Base-by-base conservation (phyloP, 2,329 filamentous ascomycete species). In the Aureobasidium subglaciale region DNA sequence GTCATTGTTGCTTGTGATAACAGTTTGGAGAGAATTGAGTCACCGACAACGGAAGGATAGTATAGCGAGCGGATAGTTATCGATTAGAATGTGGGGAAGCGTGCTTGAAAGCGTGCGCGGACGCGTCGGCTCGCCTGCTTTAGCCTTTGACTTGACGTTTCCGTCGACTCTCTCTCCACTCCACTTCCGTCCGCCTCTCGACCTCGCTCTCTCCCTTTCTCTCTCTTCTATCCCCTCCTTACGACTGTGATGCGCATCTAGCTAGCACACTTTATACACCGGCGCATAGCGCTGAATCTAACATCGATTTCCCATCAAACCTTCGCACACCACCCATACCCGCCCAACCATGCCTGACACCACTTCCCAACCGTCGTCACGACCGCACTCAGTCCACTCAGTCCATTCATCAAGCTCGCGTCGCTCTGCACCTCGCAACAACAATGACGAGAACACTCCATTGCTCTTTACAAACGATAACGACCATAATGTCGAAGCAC, bases 361-460 rank as follows among this genome's bases (percentile, higher is more conserved):
- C 15, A 27, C 30, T 16, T 30, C 48, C 6, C 48, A 30, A 32
- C 25, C 68, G 40, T 69, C 66, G 59, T 67, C 67, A 56, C 67
- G 68, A 56, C 70, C 70, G 56, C 67, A 64, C 58, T 72, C 70
- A 30, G 37, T 69, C 5, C 34, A 52, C n/a, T 50, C 46, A 16
- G 37, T 69, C 7, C 34, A 24, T 22, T 50, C 43, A 41, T 41
- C 37, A 41, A 9, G 37, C 20, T 66, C 64, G 49, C 64, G 58
- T 56, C 70, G 68, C 45, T 59, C 63, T 22, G 64, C 58, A 25
- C 69, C 67, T 32, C 63, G 67, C 15, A 68, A 61, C 30, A 60
- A 62, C 41, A 64, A 68, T 24, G 68, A 69, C 24, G 73, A 75
- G 58, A 58, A 67, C 58, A 73, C 73, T 29, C 72, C 73, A 20